These are phyloP conservation scores for Venustampulla echinocandica DNA, from an alignment of 495 filamentous ascomycete species.

Conservation along the genomic window DNA sequence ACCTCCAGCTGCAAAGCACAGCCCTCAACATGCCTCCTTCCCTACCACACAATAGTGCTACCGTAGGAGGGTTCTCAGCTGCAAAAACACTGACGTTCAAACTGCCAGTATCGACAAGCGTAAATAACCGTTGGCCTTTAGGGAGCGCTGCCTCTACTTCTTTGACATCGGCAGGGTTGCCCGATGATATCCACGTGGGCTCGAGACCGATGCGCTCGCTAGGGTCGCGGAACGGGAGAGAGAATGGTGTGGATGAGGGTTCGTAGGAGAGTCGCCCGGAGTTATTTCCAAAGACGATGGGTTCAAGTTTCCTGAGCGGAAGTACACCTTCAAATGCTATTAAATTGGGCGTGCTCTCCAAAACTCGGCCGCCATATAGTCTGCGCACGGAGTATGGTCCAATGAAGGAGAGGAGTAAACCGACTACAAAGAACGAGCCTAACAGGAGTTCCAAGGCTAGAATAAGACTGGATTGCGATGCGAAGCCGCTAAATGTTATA, in stretches of 20 bases:
- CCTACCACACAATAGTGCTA: constrained; percentile 27
- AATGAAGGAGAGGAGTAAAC: constrained; percentile 7
- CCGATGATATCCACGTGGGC: background rate
- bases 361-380: constrained; percentile 18
- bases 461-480: background rate
- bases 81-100: constrained; percentile 28
- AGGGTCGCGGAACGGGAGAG: background rate
- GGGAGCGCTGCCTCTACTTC: background rate
- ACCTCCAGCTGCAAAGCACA: constrained; percentile 28
- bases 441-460: background rate
- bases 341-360: constrained; percentile 13
- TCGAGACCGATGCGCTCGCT: constrained; percentile 1
- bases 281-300: constrained; percentile 15
- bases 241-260: constrained; percentile 1
- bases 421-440: constrained; percentile 5
- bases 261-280: constrained; percentile 12
- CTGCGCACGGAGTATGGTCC: constrained; percentile 10
- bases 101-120: constrained; percentile 19
- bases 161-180: background rate
- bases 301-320: constrained; percentile 20
- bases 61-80: constrained; percentile 29
- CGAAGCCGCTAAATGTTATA: constrained; percentile 6
- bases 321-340: constrained; percentile 24
- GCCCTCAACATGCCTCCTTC: constrained; percentile 35
- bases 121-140: constrained; percentile 18